phyloP scores from a whole-genome alignment of 345 rosid species.

The Salix dunnii region DNA sequence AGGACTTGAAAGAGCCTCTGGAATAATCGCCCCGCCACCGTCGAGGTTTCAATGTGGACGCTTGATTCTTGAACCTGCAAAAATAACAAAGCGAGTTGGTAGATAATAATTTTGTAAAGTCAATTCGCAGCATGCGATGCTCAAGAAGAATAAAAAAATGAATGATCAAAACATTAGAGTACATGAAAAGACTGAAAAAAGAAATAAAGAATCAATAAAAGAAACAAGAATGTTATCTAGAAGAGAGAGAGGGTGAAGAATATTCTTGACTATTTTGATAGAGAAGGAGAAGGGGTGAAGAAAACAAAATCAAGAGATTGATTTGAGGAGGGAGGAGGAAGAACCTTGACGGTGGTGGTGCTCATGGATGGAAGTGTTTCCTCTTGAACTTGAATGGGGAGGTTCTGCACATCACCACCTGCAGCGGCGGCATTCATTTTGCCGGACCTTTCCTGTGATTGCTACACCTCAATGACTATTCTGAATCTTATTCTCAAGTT shows the following conservation, averaged over 20 bases:
- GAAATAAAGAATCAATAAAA: slow-evolving; percentile 7
- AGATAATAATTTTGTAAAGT: not conserved
- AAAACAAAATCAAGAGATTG: too few species aligned
- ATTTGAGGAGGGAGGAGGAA: not conserved
- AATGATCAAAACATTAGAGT: not conserved
- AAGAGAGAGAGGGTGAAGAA: slow-evolving; percentile 9
- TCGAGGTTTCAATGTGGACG: slow-evolving; percentile 18
- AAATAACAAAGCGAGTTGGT: not conserved
- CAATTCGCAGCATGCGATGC: too few species aligned
- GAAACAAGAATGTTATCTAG: not conserved
- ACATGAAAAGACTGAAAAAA: not conserved
- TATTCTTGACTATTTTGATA: too few species aligned
- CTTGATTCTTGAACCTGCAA: slow-evolving; percentile 50
- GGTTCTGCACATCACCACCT: slow-evolving; percentile 18
- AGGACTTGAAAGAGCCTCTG: slow-evolving; percentile 52
- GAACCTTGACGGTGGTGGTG: slow-evolving; percentile 39
- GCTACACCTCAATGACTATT: not conserved
- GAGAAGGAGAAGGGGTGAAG: too few species aligned
- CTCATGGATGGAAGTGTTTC: slow-evolving; percentile 28
- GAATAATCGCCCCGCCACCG: slow-evolving; percentile 35
- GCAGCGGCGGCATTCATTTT: slow-evolving; percentile 11
- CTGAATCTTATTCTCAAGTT: not conserved
- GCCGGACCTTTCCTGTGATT: slow-evolving; percentile 4
- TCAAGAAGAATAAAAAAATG: not conserved
- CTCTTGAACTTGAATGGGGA: too few species aligned